These are phyloP conservation scores for Laburnicola sp. DNA, from an alignment of 2,329 filamentous ascomycete genomes.

Conservation along the genomic window DNA sequence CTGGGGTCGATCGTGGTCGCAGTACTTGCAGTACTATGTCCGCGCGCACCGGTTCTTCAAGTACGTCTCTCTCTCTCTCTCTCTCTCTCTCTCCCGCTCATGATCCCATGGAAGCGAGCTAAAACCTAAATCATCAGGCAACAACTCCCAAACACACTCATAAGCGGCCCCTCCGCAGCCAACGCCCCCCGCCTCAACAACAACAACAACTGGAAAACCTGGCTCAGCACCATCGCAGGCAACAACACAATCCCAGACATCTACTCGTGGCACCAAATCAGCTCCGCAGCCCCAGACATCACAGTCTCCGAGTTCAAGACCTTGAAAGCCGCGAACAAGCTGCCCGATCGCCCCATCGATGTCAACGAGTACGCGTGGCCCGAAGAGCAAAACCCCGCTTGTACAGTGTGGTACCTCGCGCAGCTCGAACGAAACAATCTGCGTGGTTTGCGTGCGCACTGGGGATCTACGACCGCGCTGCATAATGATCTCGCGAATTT, in stretches of 20 bases:
- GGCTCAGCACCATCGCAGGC: conserved; percentile 38
- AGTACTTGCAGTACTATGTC: conserved; percentile 48
- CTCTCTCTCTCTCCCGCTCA: conserved; percentile 9
- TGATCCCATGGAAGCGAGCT: background rate
- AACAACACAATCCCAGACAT: conserved; percentile 50
- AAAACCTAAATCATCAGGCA: background rate
- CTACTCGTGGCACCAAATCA: conserved; percentile 52
- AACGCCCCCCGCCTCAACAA: conserved; percentile 27
- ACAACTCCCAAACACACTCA: conserved; percentile 14
- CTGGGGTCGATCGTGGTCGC: conserved; percentile 42
- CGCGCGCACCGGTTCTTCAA: conserved; percentile 46
- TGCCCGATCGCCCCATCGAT: conserved; percentile 46
- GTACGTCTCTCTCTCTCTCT: conserved; percentile 26
- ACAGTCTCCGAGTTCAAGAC: conserved; percentile 34
- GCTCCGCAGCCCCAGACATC: conserved; percentile 21
- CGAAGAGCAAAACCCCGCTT: conserved; percentile 48
- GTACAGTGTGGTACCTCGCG: conserved; percentile 52
- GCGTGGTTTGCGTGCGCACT: conserved; percentile 52
- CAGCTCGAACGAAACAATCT: conserved; percentile 52
- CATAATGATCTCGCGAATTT: conserved; percentile 53
- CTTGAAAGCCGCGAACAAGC: conserved; percentile 31
- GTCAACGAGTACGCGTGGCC: conserved; percentile 55
- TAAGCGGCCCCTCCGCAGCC: conserved; percentile 49
- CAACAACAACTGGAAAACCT: conserved; percentile 45
- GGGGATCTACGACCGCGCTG: conserved; percentile 46